Conservation (phyloP, 164 flowering plant species). For the Stephania yunnanensis region DNA sequence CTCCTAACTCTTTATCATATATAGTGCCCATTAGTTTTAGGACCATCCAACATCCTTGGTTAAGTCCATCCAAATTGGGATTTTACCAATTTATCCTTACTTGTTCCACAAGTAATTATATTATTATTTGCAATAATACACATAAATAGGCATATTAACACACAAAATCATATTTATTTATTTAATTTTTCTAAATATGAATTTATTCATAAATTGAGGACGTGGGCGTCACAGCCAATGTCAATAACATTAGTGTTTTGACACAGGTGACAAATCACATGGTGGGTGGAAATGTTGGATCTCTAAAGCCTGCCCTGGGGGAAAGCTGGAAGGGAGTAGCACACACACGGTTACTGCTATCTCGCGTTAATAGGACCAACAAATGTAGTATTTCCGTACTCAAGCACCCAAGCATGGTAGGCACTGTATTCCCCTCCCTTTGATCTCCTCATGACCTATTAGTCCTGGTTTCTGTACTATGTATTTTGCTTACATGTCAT, state of each 20-base stretch:
- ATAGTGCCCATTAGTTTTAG: no score
- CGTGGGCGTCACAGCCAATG: no score
- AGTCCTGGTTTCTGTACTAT: not conserved
- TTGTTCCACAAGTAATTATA: no score
- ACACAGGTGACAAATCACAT: constrained; percentile 78
- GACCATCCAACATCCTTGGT: no score
- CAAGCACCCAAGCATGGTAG: constrained; percentile 59
- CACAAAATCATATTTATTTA: no score
- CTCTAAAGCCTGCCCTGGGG: constrained; percentile 71
- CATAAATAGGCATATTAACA: no score
- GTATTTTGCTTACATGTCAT: not conserved
- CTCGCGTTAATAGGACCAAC: constrained; percentile 39
- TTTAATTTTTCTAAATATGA: no score
- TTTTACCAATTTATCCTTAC: no score
- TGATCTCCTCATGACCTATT: not conserved
- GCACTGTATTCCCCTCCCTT: not conserved
- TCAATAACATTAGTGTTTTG: not conserved
- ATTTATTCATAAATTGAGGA: no score
- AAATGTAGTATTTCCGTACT: constrained; percentile 37
- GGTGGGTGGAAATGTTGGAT: constrained; percentile 72
- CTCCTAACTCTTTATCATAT: no score
- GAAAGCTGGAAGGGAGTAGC: constrained; percentile 84
- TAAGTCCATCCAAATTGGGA: no score
- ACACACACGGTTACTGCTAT: constrained; percentile 60
- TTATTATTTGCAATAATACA: no score